phyloP scores from a whole-genome alignment of 768 basidiomycete genomes.

The Calvatia gigantea region DNA sequence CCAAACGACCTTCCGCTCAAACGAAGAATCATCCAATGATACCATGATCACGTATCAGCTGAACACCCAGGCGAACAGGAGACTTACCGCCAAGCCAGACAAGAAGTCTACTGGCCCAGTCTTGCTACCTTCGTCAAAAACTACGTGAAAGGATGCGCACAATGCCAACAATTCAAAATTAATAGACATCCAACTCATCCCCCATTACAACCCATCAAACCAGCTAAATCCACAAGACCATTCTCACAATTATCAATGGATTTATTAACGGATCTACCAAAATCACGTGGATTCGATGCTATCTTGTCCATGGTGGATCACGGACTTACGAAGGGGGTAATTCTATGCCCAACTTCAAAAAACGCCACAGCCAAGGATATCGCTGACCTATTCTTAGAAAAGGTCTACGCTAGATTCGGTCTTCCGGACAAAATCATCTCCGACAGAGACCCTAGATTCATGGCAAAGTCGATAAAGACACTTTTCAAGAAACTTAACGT shows the following conservation, averaged over 20 bases:
- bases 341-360: background rate
- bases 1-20: too few relatives aligned
- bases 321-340: background rate
- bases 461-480: background rate
- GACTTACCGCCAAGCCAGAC: background rate
- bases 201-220: background rate
- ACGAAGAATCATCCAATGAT: background rate
- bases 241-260: conserved; percentile 4
- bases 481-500: background rate
- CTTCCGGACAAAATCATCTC: background rate
- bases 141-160: conserved; percentile 11
- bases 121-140: background rate
- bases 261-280: background rate
- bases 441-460: background rate
- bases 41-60: background rate
- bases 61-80: background rate
- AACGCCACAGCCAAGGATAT: background rate
- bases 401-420: background rate
- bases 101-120: background rate
- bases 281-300: background rate
- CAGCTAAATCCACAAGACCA: background rate
- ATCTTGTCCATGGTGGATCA: conserved; percentile 2
- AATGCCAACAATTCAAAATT: conserved; percentile 15
- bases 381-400: background rate
- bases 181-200: conserved; percentile 11